Evolutionary conservation across 192 early-diverging fungal genomes (phyloP).

Genomic region (Diversispora eburnea): DNA sequence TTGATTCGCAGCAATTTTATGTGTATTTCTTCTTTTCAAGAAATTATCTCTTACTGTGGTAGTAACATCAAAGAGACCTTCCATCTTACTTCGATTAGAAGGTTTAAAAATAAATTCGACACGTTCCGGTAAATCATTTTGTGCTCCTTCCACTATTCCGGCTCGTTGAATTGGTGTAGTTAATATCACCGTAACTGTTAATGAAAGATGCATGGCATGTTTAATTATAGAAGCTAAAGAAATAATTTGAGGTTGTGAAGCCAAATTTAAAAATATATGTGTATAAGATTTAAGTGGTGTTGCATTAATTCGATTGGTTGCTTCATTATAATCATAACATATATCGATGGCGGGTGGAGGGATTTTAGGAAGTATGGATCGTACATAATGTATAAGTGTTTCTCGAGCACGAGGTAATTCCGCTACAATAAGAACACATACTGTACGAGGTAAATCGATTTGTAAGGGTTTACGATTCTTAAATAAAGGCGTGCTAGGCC

Average conservation of each 20-base stretch:
- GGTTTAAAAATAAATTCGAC: slow-evolving; percentile 58
- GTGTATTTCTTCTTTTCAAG: slow-evolving; percentile 39
- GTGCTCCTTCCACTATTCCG: slow-evolving; percentile 41
- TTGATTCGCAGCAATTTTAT: slow-evolving; percentile 46
- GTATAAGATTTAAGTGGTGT: slow-evolving; percentile 3
- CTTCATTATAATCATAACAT: slow-evolving; percentile 40
- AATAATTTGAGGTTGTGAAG: slow-evolving; percentile 44
- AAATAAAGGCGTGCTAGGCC: slow-evolving; percentile 4
- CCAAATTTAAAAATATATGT: slow-evolving; percentile 38
- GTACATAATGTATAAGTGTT: slow-evolving; percentile 41
- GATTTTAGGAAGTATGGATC: slow-evolving; percentile 31
- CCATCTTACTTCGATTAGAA: slow-evolving; percentile 48
- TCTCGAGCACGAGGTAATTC: slow-evolving; percentile 41
- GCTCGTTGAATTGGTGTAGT: slow-evolving; percentile 55
- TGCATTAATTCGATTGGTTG: slow-evolving; percentile 29
- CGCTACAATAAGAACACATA: slow-evolving; percentile 42
- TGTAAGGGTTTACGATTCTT: not conserved
- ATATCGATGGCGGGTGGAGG: slow-evolving; percentile 38
- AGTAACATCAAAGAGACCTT: slow-evolving; percentile 42
- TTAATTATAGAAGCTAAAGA: slow-evolving; percentile 30
- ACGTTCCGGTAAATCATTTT: slow-evolving; percentile 37
- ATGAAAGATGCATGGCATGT: slow-evolving; percentile 10
- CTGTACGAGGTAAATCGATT: slow-evolving; percentile 16
- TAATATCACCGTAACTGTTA: slow-evolving; percentile 41
- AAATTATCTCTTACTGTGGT: slow-evolving; percentile 29